Percentiles rank a stretch among this genome's conserved stretches.
Conservation (phyloP, 768 basidiomycete genomes). For the Hemileccinum impolitum region DNA sequence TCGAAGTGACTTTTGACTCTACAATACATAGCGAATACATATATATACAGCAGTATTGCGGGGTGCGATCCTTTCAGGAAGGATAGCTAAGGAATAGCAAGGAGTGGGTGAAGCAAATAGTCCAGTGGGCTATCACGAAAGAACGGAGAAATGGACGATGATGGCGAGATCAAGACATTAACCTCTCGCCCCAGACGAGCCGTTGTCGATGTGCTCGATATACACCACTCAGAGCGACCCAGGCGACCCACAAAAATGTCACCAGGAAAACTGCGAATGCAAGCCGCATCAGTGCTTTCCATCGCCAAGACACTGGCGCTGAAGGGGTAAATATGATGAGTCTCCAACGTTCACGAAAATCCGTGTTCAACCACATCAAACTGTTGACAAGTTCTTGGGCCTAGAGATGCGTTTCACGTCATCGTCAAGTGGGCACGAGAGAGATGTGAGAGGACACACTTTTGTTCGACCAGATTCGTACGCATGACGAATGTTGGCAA, state of each 20-base stretch:
- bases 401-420: conserved; percentile 31
- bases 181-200: conserved; percentile 74
- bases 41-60: conserved; percentile 6
- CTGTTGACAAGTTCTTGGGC: conserved; percentile 62
- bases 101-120: background rate
- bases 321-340: conserved; percentile 68
- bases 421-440: background rate
- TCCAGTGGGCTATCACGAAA: background rate
- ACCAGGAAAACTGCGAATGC: conserved; percentile 57
- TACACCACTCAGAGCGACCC: conserved; percentile 61
- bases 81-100: too few relatives aligned
- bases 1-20: background rate
- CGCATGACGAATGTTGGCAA: conserved; percentile 56
- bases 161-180: conserved; percentile 53
- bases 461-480: conserved; percentile 72
- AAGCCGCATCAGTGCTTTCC: conserved; percentile 61
- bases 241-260: conserved; percentile 55
- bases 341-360: conserved; percentile 74
- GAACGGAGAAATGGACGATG: background rate
- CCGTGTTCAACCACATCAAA: conserved; percentile 74
- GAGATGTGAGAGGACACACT: conserved; percentile 33
- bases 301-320: conserved; percentile 69
- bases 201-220: conserved; percentile 72
- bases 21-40: conserved; percentile 20
- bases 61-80: too few relatives aligned